Evolutionary conservation across 179 eudicot species (phyloP).

Genomic region (Pouteria campechiana): DNA sequence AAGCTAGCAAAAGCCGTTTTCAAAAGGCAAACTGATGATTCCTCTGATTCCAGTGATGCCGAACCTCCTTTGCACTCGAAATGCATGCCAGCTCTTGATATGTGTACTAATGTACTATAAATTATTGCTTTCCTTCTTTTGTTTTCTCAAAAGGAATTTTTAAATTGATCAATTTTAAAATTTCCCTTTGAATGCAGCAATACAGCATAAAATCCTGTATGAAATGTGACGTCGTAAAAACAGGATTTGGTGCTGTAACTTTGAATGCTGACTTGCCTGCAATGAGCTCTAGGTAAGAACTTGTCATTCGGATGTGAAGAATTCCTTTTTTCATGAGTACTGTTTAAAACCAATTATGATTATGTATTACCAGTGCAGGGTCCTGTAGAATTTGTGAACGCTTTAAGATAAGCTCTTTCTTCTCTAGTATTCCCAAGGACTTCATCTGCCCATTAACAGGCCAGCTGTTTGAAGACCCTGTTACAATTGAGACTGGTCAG

Average conservation of each 20-base stretch:
- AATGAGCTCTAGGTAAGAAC: too few species aligned
- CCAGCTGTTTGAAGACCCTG: slow-evolving; percentile 35
- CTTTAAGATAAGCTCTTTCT: slow-evolving; percentile 4
- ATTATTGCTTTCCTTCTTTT: background rate
- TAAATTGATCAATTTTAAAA: too few species aligned
- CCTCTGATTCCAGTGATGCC: slow-evolving; percentile 1
- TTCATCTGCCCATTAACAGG: slow-evolving; percentile 45
- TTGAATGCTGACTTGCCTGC: too few species aligned
- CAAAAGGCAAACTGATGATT: slow-evolving; percentile 9
- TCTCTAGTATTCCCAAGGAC: slow-evolving; percentile 24
- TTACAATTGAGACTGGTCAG: slow-evolving; percentile 46
- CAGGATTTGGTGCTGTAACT: too few species aligned
- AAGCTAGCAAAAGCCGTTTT: slow-evolving; percentile 15
- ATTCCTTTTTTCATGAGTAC: too few species aligned
- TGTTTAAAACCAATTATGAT: too few species aligned
- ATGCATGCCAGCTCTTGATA: slow-evolving; percentile 6
- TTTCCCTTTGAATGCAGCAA: too few species aligned
- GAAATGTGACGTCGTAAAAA: too few species aligned
- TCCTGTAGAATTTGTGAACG: slow-evolving; percentile 3
- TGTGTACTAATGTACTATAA: slow-evolving; percentile 5
- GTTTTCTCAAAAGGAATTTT: too few species aligned
- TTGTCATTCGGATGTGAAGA: too few species aligned
- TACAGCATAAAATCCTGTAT: too few species aligned
- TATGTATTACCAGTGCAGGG: slow-evolving; percentile 6
- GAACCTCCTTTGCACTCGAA: background rate